phyloP scores from a whole-genome alignment of 192 early-diverging fungal species.

The Coemansia biformis region DNA sequence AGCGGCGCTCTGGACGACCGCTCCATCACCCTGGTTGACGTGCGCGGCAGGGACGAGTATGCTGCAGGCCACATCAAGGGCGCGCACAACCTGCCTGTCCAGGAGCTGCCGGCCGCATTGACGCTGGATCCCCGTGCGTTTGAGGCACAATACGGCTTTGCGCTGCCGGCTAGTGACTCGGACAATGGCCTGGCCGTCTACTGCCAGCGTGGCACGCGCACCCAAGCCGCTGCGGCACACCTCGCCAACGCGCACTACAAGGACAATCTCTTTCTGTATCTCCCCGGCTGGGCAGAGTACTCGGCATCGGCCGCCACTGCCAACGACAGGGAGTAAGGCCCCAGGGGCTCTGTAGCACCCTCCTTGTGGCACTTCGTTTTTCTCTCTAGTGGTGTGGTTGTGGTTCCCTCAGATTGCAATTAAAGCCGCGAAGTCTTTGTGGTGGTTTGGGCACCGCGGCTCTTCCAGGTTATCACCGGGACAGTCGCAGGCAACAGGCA shows the following conservation, averaged over 20 bases:
- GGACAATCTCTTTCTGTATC: background rate
- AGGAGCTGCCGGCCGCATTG: background rate
- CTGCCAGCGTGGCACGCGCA: background rate
- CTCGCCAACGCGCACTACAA: background rate
- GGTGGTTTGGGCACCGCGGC: no score
- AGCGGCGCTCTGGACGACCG: background rate
- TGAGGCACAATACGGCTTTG: background rate
- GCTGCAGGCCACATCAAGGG: background rate
- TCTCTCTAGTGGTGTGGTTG: no score
- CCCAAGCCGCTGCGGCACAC: background rate
- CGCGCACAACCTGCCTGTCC: conserved; percentile 1
- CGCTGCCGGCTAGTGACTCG: background rate
- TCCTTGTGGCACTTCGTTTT: no score
- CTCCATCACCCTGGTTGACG: conserved; percentile 1
- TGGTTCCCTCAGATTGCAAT: no score
- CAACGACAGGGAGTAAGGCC: no score
- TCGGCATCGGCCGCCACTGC: background rate
- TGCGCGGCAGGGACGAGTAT: background rate
- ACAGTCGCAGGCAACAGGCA: no score
- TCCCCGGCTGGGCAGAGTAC: background rate
- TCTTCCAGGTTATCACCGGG: no score
- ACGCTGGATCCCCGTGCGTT: background rate
- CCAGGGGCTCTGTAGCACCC: no score
- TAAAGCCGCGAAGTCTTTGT: no score
- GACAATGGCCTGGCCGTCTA: background rate